Conservation (phyloP, 2,329 filamentous ascomycete genomes). For the Ceratocystis papillata region DNA sequence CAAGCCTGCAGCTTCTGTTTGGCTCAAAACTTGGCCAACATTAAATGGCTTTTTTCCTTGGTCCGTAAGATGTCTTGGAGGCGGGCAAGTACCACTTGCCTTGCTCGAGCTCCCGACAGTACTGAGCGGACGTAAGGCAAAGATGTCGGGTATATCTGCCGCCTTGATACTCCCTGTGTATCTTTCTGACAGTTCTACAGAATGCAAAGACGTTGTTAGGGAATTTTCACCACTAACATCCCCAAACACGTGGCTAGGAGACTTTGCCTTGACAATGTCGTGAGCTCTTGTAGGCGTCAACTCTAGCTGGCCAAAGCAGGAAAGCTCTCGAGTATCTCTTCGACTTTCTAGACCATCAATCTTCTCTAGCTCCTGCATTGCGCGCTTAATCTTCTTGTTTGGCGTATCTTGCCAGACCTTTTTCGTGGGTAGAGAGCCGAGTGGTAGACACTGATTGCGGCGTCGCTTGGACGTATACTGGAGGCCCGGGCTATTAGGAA, state of each 20-base stretch:
- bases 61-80: neutral
- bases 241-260: neutral
- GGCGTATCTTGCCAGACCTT: conserved; percentile 5
- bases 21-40: too few species aligned
- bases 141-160: neutral
- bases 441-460: conserved; percentile 5
- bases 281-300: neutral
- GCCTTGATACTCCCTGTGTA: neutral
- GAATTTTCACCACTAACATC: neutral
- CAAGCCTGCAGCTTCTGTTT: too few species aligned
- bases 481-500: conserved; percentile 21
- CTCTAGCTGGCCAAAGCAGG: conserved; percentile 22
- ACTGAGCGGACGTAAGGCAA: neutral
- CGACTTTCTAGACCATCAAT: conserved; percentile 3
- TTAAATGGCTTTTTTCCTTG: too few species aligned
- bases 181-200: neutral
- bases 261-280: neutral
- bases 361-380: neutral
- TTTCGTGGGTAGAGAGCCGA: conserved; percentile 18
- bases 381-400: conserved; percentile 7
- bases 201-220: neutral
- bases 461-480: conserved; percentile 21
- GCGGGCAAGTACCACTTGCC: neutral
- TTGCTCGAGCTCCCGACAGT: neutral
- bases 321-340: neutral